Conservation (phyloP, 2,329 filamentous ascomycete species). For the Ascochyta clinopodiicola region DNA sequence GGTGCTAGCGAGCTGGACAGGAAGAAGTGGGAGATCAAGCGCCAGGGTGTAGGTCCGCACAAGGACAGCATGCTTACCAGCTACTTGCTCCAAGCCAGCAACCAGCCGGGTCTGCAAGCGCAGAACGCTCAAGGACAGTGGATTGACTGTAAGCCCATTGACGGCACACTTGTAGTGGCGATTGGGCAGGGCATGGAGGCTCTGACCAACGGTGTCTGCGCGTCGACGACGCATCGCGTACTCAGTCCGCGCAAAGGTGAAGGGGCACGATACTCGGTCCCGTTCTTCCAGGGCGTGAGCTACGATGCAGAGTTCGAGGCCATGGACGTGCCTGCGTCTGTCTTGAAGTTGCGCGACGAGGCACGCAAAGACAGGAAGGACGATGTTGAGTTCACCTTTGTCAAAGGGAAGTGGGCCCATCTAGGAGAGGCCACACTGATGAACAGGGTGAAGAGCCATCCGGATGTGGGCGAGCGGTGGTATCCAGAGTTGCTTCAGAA, state of each 20-base stretch:
- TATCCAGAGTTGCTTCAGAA: conserved; percentile 54
- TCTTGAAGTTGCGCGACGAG: conserved; percentile 66
- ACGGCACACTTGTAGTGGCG: conserved; percentile 81
- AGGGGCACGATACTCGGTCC: conserved; percentile 78
- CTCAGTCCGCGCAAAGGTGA: conserved; percentile 73
- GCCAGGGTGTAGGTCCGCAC: conserved; percentile 75
- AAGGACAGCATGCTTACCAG: conserved; percentile 85
- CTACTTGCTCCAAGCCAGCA: conserved; percentile 79
- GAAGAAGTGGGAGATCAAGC: conserved; percentile 59
- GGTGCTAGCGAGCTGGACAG: conserved; percentile 42
- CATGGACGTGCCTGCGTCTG: conserved; percentile 70
- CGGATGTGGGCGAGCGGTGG: conserved; percentile 83
- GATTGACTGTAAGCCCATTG: conserved; percentile 81
- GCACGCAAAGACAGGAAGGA: conserved; percentile 66
- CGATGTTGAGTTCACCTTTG: conserved; percentile 87
- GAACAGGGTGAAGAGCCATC: conserved; percentile 86
- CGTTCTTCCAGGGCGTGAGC: conserved; percentile 87
- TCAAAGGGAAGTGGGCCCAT: conserved; percentile 68
- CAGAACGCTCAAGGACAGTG: conserved; percentile 80
- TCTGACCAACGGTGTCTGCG: conserved; percentile 81
- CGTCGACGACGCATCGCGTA: conserved; percentile 81
- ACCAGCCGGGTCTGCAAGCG: conserved; percentile 80
- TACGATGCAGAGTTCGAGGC: conserved; percentile 81
- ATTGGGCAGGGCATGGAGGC: conserved; percentile 89
- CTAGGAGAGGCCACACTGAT: conserved; percentile 83